These are phyloP conservation scores for maize (Zea mays) DNA, from an alignment of 176 grass and related monocot species.

Conservation along the genomic window DNA sequence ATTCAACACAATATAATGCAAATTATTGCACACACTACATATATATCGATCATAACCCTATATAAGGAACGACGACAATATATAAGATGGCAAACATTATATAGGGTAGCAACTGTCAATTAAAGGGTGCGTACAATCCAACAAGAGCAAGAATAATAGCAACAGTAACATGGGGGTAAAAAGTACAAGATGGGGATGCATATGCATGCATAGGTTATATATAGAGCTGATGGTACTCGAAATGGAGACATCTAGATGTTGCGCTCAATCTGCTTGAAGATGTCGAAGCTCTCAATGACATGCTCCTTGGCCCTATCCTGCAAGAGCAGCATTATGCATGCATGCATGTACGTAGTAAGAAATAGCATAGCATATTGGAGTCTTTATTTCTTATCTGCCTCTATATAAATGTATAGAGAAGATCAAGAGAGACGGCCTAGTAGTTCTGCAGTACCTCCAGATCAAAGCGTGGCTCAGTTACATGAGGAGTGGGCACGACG, in stretches of 20 bases:
- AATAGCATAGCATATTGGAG: not conserved
- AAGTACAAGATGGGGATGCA: slow-evolving; percentile 1
- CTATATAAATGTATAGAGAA: not conserved
- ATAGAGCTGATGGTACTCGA: slow-evolving; percentile 21
- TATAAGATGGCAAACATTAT: slow-evolving; percentile 23
- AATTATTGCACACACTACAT: not conserved
- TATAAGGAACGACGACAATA: not conserved
- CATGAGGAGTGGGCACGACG: slow-evolving; percentile 47
- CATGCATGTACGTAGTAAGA: not conserved
- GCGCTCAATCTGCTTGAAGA: slow-evolving; percentile 87
- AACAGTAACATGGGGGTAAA: slow-evolving; percentile 19
- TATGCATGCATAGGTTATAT: slow-evolving; percentile 15
- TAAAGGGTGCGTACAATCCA: slow-evolving; percentile 39
- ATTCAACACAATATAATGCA: not conserved
- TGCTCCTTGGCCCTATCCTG: slow-evolving; percentile 70
- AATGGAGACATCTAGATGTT: slow-evolving; percentile 42
- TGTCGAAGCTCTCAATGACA: slow-evolving; percentile 71
- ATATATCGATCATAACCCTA: not conserved
- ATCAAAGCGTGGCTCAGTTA: not conserved
- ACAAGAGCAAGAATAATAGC: slow-evolving; percentile 8
- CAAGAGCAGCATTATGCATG: not conserved
- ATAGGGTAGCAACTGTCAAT: slow-evolving; percentile 37
- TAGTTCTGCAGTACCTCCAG: not conserved
- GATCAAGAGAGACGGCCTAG: not conserved
- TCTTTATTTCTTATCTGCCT: not conserved